These are phyloP conservation scores for Artemisia princeps DNA, from an alignment of 140 eudicot genomes.

Conservation along the genomic window DNA sequence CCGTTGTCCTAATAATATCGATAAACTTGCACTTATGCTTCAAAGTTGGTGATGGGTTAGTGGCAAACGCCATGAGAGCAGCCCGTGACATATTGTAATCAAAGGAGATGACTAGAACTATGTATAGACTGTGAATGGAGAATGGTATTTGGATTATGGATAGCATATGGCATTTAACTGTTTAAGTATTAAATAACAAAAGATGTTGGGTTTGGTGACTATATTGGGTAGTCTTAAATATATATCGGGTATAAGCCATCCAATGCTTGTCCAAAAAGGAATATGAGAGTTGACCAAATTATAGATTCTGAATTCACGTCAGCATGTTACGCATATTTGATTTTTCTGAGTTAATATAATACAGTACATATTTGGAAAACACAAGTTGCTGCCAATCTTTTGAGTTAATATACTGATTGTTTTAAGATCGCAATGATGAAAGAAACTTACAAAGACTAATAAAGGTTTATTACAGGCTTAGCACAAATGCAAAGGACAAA, in stretches of 20 bases:
- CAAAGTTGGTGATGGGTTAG: background rate
- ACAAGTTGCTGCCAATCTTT: no score
- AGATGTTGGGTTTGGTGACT: background rate
- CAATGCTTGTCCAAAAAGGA: conserved; percentile 9
- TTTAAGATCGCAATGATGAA: no score
- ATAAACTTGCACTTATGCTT: background rate
- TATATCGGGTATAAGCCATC: background rate
- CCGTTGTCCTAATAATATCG: background rate
- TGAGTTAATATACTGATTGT: no score
- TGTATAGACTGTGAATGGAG: background rate
- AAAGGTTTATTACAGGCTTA: no score
- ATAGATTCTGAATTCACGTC: conserved; percentile 15
- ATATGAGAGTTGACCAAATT: conserved; percentile 10
- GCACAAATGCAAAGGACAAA: no score
- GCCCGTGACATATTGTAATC: conserved; percentile 14
- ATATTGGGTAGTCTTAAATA: no score
- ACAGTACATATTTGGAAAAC: no score
- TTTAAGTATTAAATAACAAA: no score
- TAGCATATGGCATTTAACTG: no score
- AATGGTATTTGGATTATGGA: no score
- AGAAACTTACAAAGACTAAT: no score
- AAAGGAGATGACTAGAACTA: background rate
- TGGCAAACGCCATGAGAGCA: background rate
- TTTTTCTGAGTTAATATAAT: no score
- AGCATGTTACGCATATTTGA: background rate